A percentile compares a stretch with the other conserved stretches of the same genome.
Conservation (phyloP, 2,329 filamentous ascomycete genomes). For the Conoideocrella luteorostrata region DNA sequence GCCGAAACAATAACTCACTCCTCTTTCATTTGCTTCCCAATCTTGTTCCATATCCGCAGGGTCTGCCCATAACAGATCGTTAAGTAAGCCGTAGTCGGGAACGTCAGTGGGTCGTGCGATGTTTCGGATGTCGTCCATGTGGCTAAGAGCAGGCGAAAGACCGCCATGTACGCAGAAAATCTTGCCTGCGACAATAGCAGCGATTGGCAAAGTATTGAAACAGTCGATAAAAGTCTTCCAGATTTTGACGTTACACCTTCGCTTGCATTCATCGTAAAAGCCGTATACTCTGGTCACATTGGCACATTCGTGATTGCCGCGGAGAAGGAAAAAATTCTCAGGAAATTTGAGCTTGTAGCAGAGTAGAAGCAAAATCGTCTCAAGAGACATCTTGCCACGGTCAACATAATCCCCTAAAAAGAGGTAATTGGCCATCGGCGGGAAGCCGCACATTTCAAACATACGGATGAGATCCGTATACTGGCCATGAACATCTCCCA, state of each 20-base stretch:
- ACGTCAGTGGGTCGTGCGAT: slow-evolving; percentile 95
- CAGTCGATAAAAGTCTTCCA: slow-evolving; percentile 98
- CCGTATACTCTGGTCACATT: slow-evolving; percentile 94
- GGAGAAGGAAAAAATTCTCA: slow-evolving; percentile 92
- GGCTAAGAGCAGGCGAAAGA: slow-evolving; percentile 80
- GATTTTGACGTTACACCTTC: slow-evolving; percentile 90
- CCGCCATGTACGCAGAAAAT: slow-evolving; percentile 98
- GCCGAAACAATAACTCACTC: slow-evolving; percentile 96
- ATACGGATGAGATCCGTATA: slow-evolving; percentile 94
- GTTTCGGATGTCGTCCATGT: slow-evolving; percentile 98
- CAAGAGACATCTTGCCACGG: slow-evolving; percentile 88
- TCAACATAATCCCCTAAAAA: slow-evolving; percentile 97
- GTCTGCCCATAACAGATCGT: slow-evolving; percentile 95
- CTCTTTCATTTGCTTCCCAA: slow-evolving; percentile 95
- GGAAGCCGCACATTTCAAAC: slow-evolving; percentile 98
- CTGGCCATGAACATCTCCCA: slow-evolving; percentile 93
- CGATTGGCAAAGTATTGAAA: slow-evolving; percentile 93
- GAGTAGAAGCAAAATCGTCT: slow-evolving; percentile 85
- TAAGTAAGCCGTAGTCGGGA: slow-evolving; percentile 90
- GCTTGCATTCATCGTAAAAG: slow-evolving; percentile 97
- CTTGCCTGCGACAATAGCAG: slow-evolving; percentile 93
- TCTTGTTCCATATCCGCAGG: slow-evolving; percentile 97
- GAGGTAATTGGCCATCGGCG: slow-evolving; percentile 83
- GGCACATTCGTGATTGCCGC: slow-evolving; percentile 94
- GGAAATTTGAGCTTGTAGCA: slow-evolving; percentile 98